Conservation (phyloP, 2,329 filamentous ascomycete species). For the Furcasterigmium furcatum region DNA sequence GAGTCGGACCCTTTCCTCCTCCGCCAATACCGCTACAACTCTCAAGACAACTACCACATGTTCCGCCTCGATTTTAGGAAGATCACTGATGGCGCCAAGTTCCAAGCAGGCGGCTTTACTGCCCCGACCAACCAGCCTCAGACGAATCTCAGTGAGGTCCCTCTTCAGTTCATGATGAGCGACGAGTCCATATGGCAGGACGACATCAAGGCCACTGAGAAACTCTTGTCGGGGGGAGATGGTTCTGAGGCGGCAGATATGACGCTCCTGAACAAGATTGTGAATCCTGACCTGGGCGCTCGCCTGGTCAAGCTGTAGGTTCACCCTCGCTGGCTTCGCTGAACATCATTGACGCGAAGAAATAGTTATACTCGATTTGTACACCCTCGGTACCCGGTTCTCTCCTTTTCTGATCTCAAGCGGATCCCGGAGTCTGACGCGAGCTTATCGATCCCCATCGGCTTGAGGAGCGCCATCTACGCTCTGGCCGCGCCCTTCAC, state of each 20-base stretch:
- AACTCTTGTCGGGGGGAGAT: constrained; percentile 5
- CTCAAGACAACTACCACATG: constrained; percentile 16
- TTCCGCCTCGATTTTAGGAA: constrained; percentile 18
- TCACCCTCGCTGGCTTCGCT: neutral
- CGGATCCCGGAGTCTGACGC: constrained; percentile 4
- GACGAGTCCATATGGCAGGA: constrained; percentile 18
- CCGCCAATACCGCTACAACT: constrained; percentile 16
- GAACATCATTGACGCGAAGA: neutral
- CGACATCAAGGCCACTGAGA: constrained; percentile 12
- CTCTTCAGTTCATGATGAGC: constrained; percentile 15
- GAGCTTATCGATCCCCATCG: constrained; percentile 10
- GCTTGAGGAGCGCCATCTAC: constrained; percentile 17
- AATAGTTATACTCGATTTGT: constrained; percentile 11
- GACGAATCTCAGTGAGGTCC: constrained; percentile 8
- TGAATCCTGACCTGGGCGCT: constrained; percentile 11
- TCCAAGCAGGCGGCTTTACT: neutral
- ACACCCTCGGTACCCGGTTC: constrained; percentile 15
- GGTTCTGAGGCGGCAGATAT: constrained; percentile 12
- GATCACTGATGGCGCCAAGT: constrained; percentile 11
- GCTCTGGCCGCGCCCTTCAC: constrained; percentile 19
- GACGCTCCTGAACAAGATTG: constrained; percentile 12
- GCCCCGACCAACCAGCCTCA: neutral
- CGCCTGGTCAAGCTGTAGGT: constrained; percentile 13
- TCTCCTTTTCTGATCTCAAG: constrained; percentile 12
- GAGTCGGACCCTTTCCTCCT: constrained; percentile 19